Conservation (phyloP, 2,329 filamentous ascomycete genomes). For the Fusarium keratoplasticum region DNA sequence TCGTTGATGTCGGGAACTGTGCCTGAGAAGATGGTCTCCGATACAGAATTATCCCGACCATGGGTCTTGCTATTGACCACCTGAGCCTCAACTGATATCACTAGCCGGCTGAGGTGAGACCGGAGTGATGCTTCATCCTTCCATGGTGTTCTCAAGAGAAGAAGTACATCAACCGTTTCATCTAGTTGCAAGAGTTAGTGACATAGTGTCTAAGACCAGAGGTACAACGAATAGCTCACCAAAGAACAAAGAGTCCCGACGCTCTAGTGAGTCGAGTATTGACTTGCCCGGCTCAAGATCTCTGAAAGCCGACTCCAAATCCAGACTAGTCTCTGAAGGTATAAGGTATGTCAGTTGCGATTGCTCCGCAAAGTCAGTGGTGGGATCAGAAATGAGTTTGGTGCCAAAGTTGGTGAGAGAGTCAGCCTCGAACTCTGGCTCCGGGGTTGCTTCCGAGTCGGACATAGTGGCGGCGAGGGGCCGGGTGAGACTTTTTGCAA, state of each 20-base stretch:
- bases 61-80: conserved; percentile 68
- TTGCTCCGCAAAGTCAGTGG: conserved; percentile 62
- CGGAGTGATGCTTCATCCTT: conserved; percentile 67
- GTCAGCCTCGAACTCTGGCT: conserved; percentile 37
- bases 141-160: conserved; percentile 74
- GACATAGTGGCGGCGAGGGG: conserved; percentile 21
- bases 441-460: conserved; percentile 30
- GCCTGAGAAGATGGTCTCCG: conserved; percentile 71
- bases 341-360: conserved; percentile 72
- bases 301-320: conserved; percentile 64
- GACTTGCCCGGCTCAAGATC: conserved; percentile 56
- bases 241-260: conserved; percentile 76
- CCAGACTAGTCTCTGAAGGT: conserved; percentile 66
- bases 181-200: conserved; percentile 62
- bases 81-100: conserved; percentile 74
- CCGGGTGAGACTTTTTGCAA: not conserved
- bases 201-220: conserved; percentile 56
- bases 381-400: conserved; percentile 41
- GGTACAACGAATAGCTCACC: conserved; percentile 61
- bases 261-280: conserved; percentile 68
- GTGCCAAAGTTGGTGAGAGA: conserved; percentile 37
- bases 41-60: conserved; percentile 59
- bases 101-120: conserved; percentile 70
- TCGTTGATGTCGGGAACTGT: conserved; percentile 62
- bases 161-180: conserved; percentile 76